Base-by-base conservation (phyloP, 164 flowering plant species). In the Magnolia officinalis region DNA sequence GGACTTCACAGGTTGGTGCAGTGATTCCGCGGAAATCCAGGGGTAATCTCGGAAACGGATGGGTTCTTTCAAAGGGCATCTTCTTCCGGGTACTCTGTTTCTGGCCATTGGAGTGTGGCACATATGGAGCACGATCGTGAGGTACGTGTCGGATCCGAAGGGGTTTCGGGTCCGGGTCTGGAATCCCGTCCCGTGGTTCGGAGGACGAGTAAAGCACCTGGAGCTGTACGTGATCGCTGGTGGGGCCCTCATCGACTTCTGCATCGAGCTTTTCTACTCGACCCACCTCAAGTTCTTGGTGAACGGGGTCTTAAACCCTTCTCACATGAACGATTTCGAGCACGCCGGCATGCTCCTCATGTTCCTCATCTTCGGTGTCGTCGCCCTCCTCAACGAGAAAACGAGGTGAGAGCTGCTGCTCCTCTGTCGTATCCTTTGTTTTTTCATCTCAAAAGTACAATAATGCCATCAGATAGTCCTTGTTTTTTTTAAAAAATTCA, bases 21-120 rank as follows among this genome's bases (percentile, higher is more conserved):
- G 61, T 26, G n/a, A 59, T 59, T 59, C 10, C 63, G 31, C 23
- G 10, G 67, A n/a, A 29, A 37, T 26, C 37, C 50, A 67, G 45
- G 71, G 6, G 67, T 16, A 21, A n/a, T 21, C 19, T n/a, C 24
- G 67, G 19, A n/a, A n/a, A 23, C 14, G 24, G 59, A 96, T 96
- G 99, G 98, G 99, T 74, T 96, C 99, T 26, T 94, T 96, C 90
- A 83, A 82, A 76, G 98, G 99, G 18, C 98, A 96, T 83, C 91
- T 78, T 71, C 72, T 96, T 50, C 99, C 98, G 2, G 99, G 99
- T 61, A 89, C 92, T 0, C 71, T 96, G 85, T 96, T 96, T 75
- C 84, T 94, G 14, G 16, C 85, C 45, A 87, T 96, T 70, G 98
- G 98, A 49, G 58, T 88, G 8, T 96, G 99, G 99, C 99, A 94